phyloP scores from a whole-genome alignment of 495 filamentous ascomycete species.

The Talaromyces thailandensis region DNA sequence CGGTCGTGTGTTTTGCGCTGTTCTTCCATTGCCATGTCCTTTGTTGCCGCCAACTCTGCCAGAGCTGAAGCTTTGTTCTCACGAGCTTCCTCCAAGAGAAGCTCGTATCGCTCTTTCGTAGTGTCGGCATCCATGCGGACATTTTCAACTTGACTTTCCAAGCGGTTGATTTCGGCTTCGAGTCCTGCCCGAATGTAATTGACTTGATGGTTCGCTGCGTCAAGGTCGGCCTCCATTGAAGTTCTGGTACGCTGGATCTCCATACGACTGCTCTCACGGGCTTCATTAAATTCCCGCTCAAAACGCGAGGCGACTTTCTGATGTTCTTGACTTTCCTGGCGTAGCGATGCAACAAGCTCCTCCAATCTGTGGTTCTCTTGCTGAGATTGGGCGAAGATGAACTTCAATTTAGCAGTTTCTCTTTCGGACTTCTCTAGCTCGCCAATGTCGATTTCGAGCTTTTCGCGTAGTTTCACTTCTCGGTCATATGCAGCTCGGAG shows the following conservation, averaged over 20 bases:
- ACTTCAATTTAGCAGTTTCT: conserved; percentile 49
- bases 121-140: conserved; percentile 66
- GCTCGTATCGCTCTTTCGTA: conserved; percentile 60
- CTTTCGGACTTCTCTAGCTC: conserved; percentile 67
- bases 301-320: conserved; percentile 52
- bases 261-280: conserved; percentile 61
- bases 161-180: conserved; percentile 59
- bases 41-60: conserved; percentile 46
- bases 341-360: conserved; percentile 51
- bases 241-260: conserved; percentile 72
- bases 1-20: conserved; percentile 62
- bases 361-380: conserved; percentile 53
- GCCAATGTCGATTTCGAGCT: conserved; percentile 70
- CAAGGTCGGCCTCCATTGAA: conserved; percentile 71
- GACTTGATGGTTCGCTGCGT: conserved; percentile 72
- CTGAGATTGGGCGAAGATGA: conserved; percentile 45
- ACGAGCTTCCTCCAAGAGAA: conserved; percentile 68
- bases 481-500: conserved; percentile 68
- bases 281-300: conserved; percentile 75
- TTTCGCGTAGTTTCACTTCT: conserved; percentile 67
- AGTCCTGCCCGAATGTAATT: conserved; percentile 70
- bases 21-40: conserved; percentile 57
- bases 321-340: conserved; percentile 59
- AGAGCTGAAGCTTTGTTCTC: conserved; percentile 43
- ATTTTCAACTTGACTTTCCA: conserved; percentile 62